phyloP scores from a whole-genome alignment of 148 eudicot genomes.

The Agrostemma githago region DNA sequence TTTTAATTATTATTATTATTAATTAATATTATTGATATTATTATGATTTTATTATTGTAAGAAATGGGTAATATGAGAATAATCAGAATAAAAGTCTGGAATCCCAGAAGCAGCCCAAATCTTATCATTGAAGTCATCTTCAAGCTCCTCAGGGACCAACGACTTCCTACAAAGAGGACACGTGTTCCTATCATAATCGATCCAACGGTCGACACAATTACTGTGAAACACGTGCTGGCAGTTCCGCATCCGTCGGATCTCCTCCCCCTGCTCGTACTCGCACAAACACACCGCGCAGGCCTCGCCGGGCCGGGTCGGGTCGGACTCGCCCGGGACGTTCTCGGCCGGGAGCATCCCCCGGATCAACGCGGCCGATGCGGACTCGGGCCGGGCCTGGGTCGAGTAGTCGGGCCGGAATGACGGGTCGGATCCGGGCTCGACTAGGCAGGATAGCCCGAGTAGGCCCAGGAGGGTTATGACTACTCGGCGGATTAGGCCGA shows the following conservation, averaged over 20 bases:
- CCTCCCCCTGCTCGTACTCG: constrained; percentile 42
- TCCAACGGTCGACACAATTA: constrained; percentile 73
- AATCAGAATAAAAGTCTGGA: constrained; percentile 58
- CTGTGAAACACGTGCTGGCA: constrained; percentile 49
- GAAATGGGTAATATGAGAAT: constrained; percentile 40
- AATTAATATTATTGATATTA: neutral
- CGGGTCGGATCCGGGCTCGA: constrained; percentile 29
- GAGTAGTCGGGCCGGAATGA: constrained; percentile 29
- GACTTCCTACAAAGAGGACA: constrained; percentile 52
- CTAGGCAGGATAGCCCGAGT: constrained; percentile 30
- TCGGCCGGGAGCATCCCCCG: constrained; percentile 63
- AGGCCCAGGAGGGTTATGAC: constrained; percentile 27
- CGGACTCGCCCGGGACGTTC: constrained; percentile 23
- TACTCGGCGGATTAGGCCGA: constrained; percentile 33
- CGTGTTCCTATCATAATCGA: constrained; percentile 56
- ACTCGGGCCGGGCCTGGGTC: constrained; percentile 18
- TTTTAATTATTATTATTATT: neutral
- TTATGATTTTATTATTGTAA: neutral
- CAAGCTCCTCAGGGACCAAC: constrained; percentile 48
- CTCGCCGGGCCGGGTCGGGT: constrained; percentile 16
- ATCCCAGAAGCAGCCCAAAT: constrained; percentile 78
- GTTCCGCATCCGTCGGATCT: constrained; percentile 49
- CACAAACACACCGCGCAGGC: constrained; percentile 52
- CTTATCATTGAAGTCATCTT: constrained; percentile 58
- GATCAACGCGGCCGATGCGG: constrained; percentile 47